phyloP scores from a whole-genome alignment of 495 filamentous ascomycete genomes.

The Podospora conica region DNA sequence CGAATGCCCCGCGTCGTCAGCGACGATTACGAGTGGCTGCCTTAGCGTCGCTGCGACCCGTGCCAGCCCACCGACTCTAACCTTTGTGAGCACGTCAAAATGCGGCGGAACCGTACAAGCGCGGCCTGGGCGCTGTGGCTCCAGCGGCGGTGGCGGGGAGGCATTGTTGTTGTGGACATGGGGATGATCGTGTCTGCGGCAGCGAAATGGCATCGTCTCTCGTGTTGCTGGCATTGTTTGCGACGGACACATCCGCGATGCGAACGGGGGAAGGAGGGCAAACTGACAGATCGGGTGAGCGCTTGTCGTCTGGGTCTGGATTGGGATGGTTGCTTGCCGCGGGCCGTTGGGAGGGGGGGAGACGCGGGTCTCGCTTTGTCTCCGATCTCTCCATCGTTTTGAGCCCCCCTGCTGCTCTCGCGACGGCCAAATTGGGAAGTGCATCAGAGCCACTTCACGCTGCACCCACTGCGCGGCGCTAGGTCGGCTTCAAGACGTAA shows the following conservation, averaged over 20 bases:
- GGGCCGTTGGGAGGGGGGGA: neutral
- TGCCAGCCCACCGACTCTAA: neutral
- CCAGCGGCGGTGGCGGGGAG: neutral
- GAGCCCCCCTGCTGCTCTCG: neutral
- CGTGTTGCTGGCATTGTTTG: neutral
- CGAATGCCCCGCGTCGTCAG: neutral
- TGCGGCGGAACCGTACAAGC: neutral
- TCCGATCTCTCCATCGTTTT: neutral
- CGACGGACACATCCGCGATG: neutral
- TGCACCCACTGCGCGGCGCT: neutral
- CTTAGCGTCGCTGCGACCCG: neutral
- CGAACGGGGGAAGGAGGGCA: too few relatives aligned
- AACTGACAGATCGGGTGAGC: neutral
- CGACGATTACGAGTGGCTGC: neutral
- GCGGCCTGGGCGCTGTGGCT: neutral
- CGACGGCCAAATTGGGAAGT: neutral
- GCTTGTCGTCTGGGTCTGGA: neutral
- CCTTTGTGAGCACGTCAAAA: neutral
- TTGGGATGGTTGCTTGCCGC: neutral
- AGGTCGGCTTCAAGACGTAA: neutral
- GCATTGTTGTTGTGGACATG: neutral
- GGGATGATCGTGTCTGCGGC: neutral
- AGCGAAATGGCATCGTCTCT: neutral
- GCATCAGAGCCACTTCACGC: neutral
- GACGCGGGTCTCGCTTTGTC: neutral